These are phyloP conservation scores for Dioscorea cayenensis DNA, from an alignment of 116 monocot species.

Conservation along the genomic window DNA sequence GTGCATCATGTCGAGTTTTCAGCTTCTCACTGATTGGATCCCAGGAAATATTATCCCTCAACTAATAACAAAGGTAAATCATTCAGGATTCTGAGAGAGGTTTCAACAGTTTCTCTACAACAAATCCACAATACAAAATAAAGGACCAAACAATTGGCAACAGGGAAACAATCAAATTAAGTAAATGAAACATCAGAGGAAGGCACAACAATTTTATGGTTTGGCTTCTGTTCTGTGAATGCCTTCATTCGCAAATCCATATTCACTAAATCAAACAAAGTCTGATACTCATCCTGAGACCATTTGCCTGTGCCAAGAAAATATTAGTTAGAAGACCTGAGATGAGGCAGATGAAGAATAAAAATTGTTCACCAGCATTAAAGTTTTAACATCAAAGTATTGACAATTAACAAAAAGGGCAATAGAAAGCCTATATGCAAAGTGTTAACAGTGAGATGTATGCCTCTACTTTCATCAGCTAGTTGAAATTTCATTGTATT, in stretches of 20 bases:
- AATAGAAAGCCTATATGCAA: too few species aligned
- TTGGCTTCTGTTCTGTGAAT: constrained; percentile 16
- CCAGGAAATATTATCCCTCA: constrained; percentile 63
- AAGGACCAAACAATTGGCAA: too few species aligned
- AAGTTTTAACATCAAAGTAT: too few species aligned
- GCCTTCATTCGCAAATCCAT: constrained; percentile 49
- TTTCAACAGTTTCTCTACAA: background rate
- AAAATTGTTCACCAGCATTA: too few species aligned
- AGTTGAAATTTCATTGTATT: too few species aligned
- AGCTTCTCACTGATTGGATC: constrained; percentile 52
- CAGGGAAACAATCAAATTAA: too few species aligned
- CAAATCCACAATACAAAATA: background rate
- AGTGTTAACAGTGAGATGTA: too few species aligned
- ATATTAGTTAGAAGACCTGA: background rate
- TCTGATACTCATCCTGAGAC: constrained; percentile 54
- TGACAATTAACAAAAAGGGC: too few species aligned
- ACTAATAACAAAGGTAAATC: constrained; percentile 19
- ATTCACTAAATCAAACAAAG: constrained; percentile 65
- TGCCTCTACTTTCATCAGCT: too few species aligned
- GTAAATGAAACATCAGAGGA: background rate
- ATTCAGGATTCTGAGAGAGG: background rate
- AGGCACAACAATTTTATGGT: constrained; percentile 21
- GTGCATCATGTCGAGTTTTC: constrained; percentile 17
- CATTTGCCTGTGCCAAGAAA: constrained; percentile 27
- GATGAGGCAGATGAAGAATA: background rate